Evolutionary conservation across 2,329 filamentous ascomycete genomes (phyloP), one percentile per base, ranked within the genome.

Genomic region (Pyrenochaeta sp.): DNA sequence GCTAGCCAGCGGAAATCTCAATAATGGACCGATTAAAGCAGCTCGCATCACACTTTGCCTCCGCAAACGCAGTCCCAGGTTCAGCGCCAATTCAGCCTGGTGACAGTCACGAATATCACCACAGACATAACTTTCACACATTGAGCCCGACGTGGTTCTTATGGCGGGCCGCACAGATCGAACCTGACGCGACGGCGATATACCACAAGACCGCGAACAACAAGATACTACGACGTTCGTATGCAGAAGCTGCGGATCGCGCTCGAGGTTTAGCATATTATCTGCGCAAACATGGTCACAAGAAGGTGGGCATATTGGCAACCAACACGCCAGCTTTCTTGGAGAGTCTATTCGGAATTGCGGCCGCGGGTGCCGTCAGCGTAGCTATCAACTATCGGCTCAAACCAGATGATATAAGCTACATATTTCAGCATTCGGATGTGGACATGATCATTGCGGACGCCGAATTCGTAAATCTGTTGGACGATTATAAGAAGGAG

Each of bases 311-410:
- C 6, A 86, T 99, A 34, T 78, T 99, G 8, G 86, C 85, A 7
- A 89, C 94, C 3, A 99, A 99, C 68, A 99, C 94, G 1, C 94
- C 94, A 0, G 92, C 92, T 0, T 97, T 97, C 61, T 78, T 99
- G 19, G 93, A 97, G 73, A 83, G 85, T 6, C 89, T 96, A 50
- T 99, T 90, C 65, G 94, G 89, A 2, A 87, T 96, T 57, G 86
- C 86, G 1, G 92, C 89, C 1, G 89, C 89, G 0, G 90, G 90
- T 1, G 89, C 80, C 6, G 82, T 95, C 17, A 84, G 91, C 49
- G 88, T 96, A 39, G 80, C 79, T 3, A 83, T 86, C 31, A 90
- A 90, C 55, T 89, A 89, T 59, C 77, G 87, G 2, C 75, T 96
- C 31, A 94, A 94, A 68, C 77, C 82, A 23, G 89, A 92, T 50